These are phyloP conservation scores for Malus orientalis DNA, from an alignment of 306 rosid genomes.

Conservation along the genomic window DNA sequence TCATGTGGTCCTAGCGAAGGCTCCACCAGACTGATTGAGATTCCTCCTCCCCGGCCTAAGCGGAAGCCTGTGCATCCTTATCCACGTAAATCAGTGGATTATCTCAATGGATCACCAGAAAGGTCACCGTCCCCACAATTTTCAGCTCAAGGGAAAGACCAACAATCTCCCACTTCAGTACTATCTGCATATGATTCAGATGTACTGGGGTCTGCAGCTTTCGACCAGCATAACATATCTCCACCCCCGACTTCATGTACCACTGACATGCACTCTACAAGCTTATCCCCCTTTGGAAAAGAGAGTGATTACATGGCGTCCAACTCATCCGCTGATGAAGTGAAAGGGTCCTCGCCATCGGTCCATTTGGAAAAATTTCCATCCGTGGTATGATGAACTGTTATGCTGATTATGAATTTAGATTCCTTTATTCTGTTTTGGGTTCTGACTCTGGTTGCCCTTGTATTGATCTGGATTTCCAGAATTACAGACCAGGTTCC, in stretches of 20 bases:
- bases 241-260: constrained; percentile 58
- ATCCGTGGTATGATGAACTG: constrained; percentile 39
- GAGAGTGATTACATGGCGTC: constrained; percentile 44
- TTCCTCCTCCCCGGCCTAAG: constrained; percentile 98
- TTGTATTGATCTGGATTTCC: constrained; percentile 21
- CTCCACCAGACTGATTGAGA: constrained; percentile 53
- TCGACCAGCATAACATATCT: constrained; percentile 50
- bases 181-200: constrained; percentile 55
- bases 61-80: constrained; percentile 91
- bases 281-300: constrained; percentile 38
- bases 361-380: constrained; percentile 16
- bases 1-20: constrained; percentile 48
- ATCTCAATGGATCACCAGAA: constrained; percentile 40
- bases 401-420: constrained; percentile 2
- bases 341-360: constrained; percentile 27
- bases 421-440: background rate
- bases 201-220: constrained; percentile 40
- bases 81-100: constrained; percentile 62
- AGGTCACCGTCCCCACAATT: constrained; percentile 50
- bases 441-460: background rate
- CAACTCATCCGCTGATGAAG: constrained; percentile 40
- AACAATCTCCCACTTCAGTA: constrained; percentile 70
- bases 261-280: constrained; percentile 45
- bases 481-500: constrained; percentile 51
- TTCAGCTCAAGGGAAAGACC: constrained; percentile 38